Evolutionary conservation across 2,329 filamentous ascomycete species (phyloP).

Genomic region (Cladophialophora chaetospira): DNA sequence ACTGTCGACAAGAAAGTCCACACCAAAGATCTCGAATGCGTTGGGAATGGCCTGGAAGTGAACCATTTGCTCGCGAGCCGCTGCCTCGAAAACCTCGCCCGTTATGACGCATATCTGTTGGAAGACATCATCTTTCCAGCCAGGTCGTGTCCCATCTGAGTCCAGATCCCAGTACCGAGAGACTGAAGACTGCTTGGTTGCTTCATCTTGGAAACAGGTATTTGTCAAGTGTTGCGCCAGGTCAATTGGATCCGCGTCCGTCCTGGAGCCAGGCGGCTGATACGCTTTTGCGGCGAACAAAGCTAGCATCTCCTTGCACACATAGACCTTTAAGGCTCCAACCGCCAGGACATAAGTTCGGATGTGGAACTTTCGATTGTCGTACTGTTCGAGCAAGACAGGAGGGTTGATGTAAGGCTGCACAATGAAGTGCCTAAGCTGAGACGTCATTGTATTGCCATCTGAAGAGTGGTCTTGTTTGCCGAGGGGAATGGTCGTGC

Average conservation of each 20-base stretch:
- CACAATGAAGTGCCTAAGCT: conserved; percentile 92
- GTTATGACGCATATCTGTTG: conserved; percentile 72
- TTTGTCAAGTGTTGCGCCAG: conserved; percentile 86
- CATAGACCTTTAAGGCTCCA: conserved; percentile 76
- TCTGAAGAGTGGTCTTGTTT: conserved; percentile 42
- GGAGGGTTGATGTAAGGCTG: conserved; percentile 94
- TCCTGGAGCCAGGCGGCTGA: conserved; percentile 54
- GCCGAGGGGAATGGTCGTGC: conserved; percentile 34
- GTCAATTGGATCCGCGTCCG: conserved; percentile 49
- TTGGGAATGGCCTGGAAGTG: conserved; percentile 91
- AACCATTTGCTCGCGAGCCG: conserved; percentile 77
- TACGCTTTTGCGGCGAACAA: conserved; percentile 83
- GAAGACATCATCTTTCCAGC: conserved; percentile 66
- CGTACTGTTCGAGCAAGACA: conserved; percentile 66
- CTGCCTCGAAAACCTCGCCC: conserved; percentile 80
- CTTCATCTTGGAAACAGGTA: conserved; percentile 78
- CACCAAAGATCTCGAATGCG: conserved; percentile 86
- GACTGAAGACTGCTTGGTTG: conserved; percentile 57
- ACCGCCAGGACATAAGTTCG: conserved; percentile 84
- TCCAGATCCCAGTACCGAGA: conserved; percentile 73
- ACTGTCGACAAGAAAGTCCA: conserved; percentile 83
- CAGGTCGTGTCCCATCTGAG: conserved; percentile 36
- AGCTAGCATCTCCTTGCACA: conserved; percentile 89
- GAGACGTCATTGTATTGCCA: conserved; percentile 73
- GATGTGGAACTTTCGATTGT: conserved; percentile 87